A percentile compares a stretch with the other conserved stretches of the same genome.
Conservation (phyloP, 352 stramenopile species). For the Pythium rishiriense region DNA sequence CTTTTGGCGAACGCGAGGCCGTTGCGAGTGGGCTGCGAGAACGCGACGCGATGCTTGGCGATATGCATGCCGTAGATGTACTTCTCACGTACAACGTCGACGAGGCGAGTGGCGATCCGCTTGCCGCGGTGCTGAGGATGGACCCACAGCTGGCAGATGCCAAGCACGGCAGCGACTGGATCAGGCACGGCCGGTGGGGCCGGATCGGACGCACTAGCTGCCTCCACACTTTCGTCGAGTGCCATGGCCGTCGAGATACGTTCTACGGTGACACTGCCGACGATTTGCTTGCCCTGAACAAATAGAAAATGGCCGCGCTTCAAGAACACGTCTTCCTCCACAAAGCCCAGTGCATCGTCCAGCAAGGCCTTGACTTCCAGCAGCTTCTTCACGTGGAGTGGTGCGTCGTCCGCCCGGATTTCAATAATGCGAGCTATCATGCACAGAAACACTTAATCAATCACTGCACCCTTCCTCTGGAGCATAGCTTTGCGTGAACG, state of each 20-base stretch:
- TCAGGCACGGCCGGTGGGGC: background rate
- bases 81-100: constrained; percentile 64
- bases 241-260: constrained; percentile 45
- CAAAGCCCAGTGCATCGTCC: constrained; percentile 71
- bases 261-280: constrained; percentile 64
- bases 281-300: constrained; percentile 52
- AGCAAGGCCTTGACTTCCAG: constrained; percentile 69
- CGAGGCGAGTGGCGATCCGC: constrained; percentile 55
- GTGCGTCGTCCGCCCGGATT: constrained; percentile 51
- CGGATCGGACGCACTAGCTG: background rate
- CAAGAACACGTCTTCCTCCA: constrained; percentile 52
- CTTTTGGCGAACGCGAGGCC: constrained; percentile 56
- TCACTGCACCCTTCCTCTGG: background rate
- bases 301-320: constrained; percentile 63
- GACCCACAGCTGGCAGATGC: constrained; percentile 76
- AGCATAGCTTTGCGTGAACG: background rate
- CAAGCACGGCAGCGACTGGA: constrained; percentile 38
- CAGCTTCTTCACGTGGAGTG: constrained; percentile 69
- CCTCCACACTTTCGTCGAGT: constrained; percentile 25
- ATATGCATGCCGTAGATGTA: constrained; percentile 73
- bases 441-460: background rate
- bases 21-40: constrained; percentile 73
- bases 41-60: constrained; percentile 50
- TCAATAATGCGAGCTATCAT: constrained; percentile 62
- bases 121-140: constrained; percentile 50